A percentile compares a stretch with the other conserved stretches of the same genome.
Evolutionary conservation across 2,329 filamentous ascomycete species (phyloP).

Genomic region (Furcasterigmium sp.): DNA sequence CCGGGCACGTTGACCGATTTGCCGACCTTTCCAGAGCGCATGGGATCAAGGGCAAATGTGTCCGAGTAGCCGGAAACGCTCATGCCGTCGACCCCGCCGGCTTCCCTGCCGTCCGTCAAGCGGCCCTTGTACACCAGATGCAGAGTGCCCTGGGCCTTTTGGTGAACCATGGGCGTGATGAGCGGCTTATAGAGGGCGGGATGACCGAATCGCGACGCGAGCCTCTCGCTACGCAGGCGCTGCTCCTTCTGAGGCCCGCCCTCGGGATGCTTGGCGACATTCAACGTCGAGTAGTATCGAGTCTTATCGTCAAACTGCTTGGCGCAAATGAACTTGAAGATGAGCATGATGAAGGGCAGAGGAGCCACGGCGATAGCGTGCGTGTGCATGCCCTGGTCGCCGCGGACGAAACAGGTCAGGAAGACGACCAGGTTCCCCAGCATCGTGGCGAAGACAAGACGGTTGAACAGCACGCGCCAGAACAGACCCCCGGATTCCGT

Average conservation of each 20-base stretch:
- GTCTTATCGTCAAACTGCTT: constrained; percentile 72
- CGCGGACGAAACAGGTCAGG: constrained; percentile 67
- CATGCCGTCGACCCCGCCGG: constrained; percentile 46
- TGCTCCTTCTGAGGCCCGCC: constrained; percentile 43
- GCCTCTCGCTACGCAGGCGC: constrained; percentile 57
- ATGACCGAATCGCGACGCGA: constrained; percentile 79
- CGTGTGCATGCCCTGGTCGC: constrained; percentile 45
- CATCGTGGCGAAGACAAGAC: constrained; percentile 77
- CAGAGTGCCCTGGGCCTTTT: constrained; percentile 81
- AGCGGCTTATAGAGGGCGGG: constrained; percentile 84
- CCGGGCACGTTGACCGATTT: constrained; percentile 51
- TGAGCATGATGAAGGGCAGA: constrained; percentile 70
- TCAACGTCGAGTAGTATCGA: constrained; percentile 70
- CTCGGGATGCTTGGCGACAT: constrained; percentile 43
- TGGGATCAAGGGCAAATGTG: constrained; percentile 73
- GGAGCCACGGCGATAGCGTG: constrained; percentile 67
- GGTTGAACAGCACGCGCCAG: constrained; percentile 89
- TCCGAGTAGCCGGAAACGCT: constrained; percentile 74
- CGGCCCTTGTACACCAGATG: constrained; percentile 83
- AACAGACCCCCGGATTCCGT: constrained; percentile 91
- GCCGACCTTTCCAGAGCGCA: constrained; percentile 53
- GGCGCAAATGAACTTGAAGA: constrained; percentile 83
- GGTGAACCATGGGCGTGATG: constrained; percentile 92
- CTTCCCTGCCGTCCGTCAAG: constrained; percentile 60
- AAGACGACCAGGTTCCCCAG: constrained; percentile 76